Evolutionary conservation across 495 filamentous ascomycete genomes (phyloP), one percentile per base, ranked within the genome.

Genomic region (Neurospora intermedia): DNA sequence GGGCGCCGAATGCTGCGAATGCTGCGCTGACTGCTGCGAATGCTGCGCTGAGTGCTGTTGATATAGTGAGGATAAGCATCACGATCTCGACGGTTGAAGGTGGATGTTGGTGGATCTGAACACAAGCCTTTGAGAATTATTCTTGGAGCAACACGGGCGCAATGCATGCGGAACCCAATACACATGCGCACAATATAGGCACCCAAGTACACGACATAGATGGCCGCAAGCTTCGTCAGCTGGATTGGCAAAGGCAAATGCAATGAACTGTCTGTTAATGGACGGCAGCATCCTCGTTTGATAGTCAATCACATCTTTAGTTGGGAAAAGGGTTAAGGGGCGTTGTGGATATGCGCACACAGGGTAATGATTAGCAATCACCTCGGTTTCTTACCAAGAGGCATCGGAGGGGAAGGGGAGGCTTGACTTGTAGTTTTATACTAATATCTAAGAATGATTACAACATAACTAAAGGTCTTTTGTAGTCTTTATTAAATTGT

Each of bases 1-100:
- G 31, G 91, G 90, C 75, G 91, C 93, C 77, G 89, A 93, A 82
- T 87, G 90, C 66, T 93, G 92, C 78, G 91, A 93, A 76, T 93
- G 91, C 82, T 93, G 91, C 78, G 87, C 89, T 54, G 91, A 91
- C 2, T 91, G 89, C 79, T 85, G 86, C 78, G 89, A 92, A 76
- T 91, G 90, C 81, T 88, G 84, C 73, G 84, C 86, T 75, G 85
- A 88, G 74, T 88, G 86, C 74, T 88, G 77, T 72, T 83, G 75
- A 83, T 71, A 66, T 27, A 35, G 72, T 35, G 54, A 66, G 31
- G 54, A 66, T 38, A 31, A 27, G 54, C 54, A 35, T 66, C 15
- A 18, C 5, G 27, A 66, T 66, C 54, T 66, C 15, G 54, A 66
- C 54, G 6, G 7, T 66, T 35, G 27, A 38, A 38, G 23, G 35